Evolutionary conservation across 306 rosid species (phyloP), one percentile per base, ranked within the genome.

Genomic region (Herpetospermum pedunculosum): DNA sequence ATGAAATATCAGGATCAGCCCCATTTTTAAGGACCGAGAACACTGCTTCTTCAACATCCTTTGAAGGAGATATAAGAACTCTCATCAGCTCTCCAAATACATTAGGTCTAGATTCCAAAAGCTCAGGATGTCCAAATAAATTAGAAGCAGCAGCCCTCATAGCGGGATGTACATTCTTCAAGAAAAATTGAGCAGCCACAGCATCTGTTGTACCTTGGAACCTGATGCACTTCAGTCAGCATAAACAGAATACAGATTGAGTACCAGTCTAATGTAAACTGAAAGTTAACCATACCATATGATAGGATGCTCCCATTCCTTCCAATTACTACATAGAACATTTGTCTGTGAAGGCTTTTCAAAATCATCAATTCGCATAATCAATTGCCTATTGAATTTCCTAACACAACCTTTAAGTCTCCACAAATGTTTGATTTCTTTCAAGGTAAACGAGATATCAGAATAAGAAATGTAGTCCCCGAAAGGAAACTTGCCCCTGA

Each of bases 21-120:
- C 83, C 86, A 67, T 81, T 82, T 63, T 86, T 85, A 70, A 91
- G 83, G 82, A 84, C 97, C 88, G 96, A 91, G 74, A 83, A 78
- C 23, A 94, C 91, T 25, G 97, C 96, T 77, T 87, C 91, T 79
- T 94, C 89, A 3, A 94, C 88, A 57, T 84, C 93, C 76, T 84
- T 79, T 41, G 97, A 80, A 76, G 98, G 98, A 73, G 91, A 83
- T 77, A 94, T 83, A 76, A 94, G 97, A 78, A 85, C 82, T 77
- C 90, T 94, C 97, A 94, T 84, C 73, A 94, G 87, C 86, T 94
- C 97, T 80, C 97, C 98, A 83, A 88, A 94, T 38, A 91, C 95
- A 74, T 94, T 94, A 15, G 97, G 91, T 55, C 88, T 88, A 41
- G 90, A 86, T 67, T 85, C 83, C 64, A 85, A 87, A 71, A 29